Base-by-base conservation (phyloP, 306 rosid species). In the Castanospermum australe region DNA sequence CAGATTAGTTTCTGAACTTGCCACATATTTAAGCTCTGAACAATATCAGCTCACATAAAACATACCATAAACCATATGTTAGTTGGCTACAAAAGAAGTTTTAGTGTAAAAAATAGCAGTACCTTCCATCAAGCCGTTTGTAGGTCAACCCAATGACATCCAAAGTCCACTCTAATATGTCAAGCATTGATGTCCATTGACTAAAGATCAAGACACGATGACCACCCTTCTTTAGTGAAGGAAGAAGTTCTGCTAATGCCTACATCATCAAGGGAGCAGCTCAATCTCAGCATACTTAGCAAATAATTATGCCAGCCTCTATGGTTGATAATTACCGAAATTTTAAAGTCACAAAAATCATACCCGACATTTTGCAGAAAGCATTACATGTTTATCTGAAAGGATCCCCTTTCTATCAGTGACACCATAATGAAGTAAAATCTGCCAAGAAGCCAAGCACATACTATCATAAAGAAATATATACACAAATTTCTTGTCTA, bases 111-210 rank as follows among this genome's bases (percentile, higher is more conserved):
- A 45, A 62, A 81, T 1, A 78, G 35, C 24, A 17, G 20, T 92
- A 92, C 99, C 99, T 95, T 87, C 99, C 99, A 90, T 95, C 99
- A 47, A 95, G 98, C 44, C 99, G 94, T 82, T 81, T 92, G 63
- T 95, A 95, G 63, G 91, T 87, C 60, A 95, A 80, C 63, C 99
- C 99, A 79, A 92, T 86, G 87, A 95, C 98, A 84, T 95, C 97
- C 86, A 95, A 89, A 50, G 88, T 82, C 99, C 99, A 95, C 85
- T 95, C 99, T 85, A 95, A 84, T 75, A 95, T 88, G 84, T 95
- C 97, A 75, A 95, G 99, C 99, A 95, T 92, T 61, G 99, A 95
- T 4, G 98, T 95, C 99, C 99, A 95, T 77, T 95, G 97, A 86
- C 98, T 92, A 75, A 95, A 95, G 66, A 95, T 95, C 81, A 95